A percentile compares a stretch with the other conserved stretches of the same genome.
phyloP scores from a whole-genome alignment of 371 early-diverging fungal genomes.

The Mucor velutinosus region DNA sequence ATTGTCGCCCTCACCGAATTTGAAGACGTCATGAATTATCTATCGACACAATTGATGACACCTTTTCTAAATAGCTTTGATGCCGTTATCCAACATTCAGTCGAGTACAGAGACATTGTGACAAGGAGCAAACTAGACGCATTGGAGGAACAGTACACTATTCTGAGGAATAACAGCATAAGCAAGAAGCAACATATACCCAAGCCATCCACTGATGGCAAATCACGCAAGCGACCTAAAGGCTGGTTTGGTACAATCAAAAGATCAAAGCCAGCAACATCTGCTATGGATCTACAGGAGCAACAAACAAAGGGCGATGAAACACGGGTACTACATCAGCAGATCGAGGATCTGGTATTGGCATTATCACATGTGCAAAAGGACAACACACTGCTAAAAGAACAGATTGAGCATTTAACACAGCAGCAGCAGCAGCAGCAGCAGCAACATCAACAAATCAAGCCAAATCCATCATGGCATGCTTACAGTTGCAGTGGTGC shows the following conservation, averaged over 20 bases:
- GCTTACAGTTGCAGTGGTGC: background rate
- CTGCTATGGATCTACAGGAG: background rate
- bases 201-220: slow-evolving; percentile 14
- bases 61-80: slow-evolving; percentile 66
- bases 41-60: slow-evolving; percentile 76
- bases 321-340: slow-evolving; percentile 48
- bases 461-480: background rate
- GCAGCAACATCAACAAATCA: background rate
- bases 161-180: slow-evolving; percentile 61
- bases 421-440: no score
- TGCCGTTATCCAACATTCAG: slow-evolving; percentile 78
- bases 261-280: background rate
- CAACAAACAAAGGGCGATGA: slow-evolving; percentile 37
- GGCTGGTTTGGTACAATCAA: background rate
- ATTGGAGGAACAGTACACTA: slow-evolving; percentile 69
- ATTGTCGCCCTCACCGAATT: slow-evolving; percentile 83
- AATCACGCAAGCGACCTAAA: background rate
- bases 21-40: slow-evolving; percentile 80
- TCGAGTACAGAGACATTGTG: slow-evolving; percentile 65
- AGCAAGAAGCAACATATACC: slow-evolving; percentile 52
- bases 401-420: background rate
- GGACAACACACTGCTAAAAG: background rate
- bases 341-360: slow-evolving; percentile 60
- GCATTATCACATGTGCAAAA: slow-evolving; percentile 46
- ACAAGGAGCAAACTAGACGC: slow-evolving; percentile 71